Evolutionary conservation across 495 filamentous ascomycete species (phyloP).

Genomic region (Saxophila tyrrhenica): DNA sequence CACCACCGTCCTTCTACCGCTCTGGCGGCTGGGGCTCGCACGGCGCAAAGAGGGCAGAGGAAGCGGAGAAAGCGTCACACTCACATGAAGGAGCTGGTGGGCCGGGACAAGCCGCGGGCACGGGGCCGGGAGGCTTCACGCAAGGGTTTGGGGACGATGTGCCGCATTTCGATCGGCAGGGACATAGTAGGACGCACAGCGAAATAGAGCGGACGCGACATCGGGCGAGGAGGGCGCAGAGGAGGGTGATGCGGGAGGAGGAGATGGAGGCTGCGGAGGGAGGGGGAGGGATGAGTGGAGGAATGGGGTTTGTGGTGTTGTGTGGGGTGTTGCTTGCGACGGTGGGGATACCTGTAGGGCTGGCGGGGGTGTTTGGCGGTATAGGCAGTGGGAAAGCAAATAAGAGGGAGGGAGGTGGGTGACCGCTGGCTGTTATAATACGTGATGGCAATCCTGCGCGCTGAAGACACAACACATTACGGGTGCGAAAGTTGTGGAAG

Average conservation of each 20-base stretch:
- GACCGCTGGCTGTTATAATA: background rate
- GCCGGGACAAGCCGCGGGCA: constrained; percentile 26
- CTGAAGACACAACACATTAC: too few relatives aligned
- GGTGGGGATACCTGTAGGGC: constrained; percentile 10
- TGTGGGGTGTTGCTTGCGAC: constrained; percentile 19
- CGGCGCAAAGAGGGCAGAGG: constrained; percentile 32
- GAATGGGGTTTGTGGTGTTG: constrained; percentile 36
- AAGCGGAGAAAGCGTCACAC: constrained; percentile 8
- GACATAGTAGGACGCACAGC: constrained; percentile 57
- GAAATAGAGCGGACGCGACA: constrained; percentile 44
- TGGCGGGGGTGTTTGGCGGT: constrained; percentile 3
- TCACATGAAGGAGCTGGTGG: constrained; percentile 13
- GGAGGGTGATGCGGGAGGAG: constrained; percentile 20
- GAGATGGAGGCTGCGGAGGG: constrained; percentile 7
- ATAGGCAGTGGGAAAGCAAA: constrained; percentile 8
- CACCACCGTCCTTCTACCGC: constrained; percentile 79
- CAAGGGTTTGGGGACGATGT: constrained; percentile 38
- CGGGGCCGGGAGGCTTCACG: constrained; percentile 14
- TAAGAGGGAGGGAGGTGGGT: constrained; percentile 9
- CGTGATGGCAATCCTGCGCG: too few relatives aligned
- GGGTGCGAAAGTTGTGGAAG: too few relatives aligned
- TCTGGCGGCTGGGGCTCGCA: constrained; percentile 61
- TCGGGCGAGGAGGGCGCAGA: constrained; percentile 19
- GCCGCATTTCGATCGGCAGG: constrained; percentile 51
- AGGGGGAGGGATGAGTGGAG: constrained; percentile 24